Evolutionary conservation across 495 filamentous ascomycete species (phyloP).

Genomic region (Cercophora samala): DNA sequence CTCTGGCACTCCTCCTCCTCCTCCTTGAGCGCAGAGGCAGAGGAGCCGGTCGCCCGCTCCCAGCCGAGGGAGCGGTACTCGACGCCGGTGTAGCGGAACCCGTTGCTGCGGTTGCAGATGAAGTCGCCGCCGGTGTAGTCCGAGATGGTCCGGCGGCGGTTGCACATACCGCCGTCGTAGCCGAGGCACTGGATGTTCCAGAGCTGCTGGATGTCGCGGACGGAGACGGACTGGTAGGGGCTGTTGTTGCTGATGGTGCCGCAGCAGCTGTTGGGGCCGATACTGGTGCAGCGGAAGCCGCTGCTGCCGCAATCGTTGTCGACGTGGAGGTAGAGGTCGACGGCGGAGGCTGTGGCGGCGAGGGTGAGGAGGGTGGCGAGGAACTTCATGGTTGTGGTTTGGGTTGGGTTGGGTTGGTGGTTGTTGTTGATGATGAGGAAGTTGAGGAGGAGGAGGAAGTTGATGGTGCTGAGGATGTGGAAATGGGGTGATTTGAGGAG

Average conservation of each 20-base stretch:
- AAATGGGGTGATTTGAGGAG: too few species aligned
- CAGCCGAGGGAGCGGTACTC: neutral
- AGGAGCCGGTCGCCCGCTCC: neutral
- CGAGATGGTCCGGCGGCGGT: neutral
- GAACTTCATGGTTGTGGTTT: slow-evolving; percentile 17
- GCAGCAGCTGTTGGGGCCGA: slow-evolving; percentile 1
- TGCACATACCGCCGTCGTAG: neutral
- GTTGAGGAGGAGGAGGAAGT: neutral
- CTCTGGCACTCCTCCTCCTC: slow-evolving; percentile 6
- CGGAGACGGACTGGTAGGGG: neutral
- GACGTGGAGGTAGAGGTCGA: slow-evolving; percentile 1
- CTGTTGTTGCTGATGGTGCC: neutral
- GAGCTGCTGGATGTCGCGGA: neutral
- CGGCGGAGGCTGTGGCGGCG: neutral
- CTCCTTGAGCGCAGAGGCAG: too few species aligned
- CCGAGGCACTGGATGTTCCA: neutral
- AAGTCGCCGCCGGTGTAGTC: neutral
- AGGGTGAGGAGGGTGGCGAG: neutral
- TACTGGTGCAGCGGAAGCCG: neutral
- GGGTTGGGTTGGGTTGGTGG: neutral
- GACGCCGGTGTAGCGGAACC: neutral
- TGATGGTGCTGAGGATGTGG: neutral
- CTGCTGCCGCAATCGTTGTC: neutral
- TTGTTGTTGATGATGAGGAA: neutral
- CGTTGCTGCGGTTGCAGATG: neutral